Evolutionary conservation across 1,284 basidiomycete genomes (phyloP).

Genomic region (Rhizoctonia solani): DNA sequence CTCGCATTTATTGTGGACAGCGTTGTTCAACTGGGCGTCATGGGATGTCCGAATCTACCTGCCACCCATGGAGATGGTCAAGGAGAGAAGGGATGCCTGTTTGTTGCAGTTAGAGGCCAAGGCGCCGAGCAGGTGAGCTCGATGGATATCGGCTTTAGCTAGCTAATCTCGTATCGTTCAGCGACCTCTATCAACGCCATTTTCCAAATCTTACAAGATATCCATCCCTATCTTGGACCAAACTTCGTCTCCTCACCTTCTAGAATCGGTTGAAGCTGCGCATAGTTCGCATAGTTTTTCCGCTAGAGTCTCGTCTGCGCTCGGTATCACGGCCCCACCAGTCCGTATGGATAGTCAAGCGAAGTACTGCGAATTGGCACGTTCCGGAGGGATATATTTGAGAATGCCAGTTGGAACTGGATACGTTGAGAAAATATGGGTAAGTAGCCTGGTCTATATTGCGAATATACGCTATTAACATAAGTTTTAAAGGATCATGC

Average conservation of each 20-base stretch:
- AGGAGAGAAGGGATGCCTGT: conserved; percentile 74
- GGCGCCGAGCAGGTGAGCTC: conserved; percentile 84
- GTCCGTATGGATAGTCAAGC: conserved; percentile 98
- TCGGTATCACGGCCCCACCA: conserved; percentile 69
- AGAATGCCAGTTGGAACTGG: conserved; percentile 85
- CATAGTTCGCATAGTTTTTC: conserved; percentile 90
- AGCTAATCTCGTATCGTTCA: conserved; percentile 44
- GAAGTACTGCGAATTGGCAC: conserved; percentile 87
- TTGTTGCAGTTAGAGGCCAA: conserved; percentile 80
- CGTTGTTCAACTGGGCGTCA: conserved; percentile 83
- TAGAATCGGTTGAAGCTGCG: conserved; percentile 92
- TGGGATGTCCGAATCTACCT: conserved; percentile 96
- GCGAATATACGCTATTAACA: too few species aligned
- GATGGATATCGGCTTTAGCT: conserved; percentile 31
- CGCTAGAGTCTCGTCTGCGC: conserved; percentile 68
- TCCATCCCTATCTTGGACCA: conserved; percentile 44
- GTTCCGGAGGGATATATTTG: conserved; percentile 66
- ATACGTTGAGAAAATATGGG: conserved; percentile 92
- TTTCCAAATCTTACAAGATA: conserved; percentile 41
- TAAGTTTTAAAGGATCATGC: conserved; percentile 76
- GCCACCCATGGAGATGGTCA: conserved; percentile 59
- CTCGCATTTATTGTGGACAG: conserved; percentile 88
- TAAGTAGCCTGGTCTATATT: too few species aligned
- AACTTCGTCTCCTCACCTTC: conserved; percentile 64
- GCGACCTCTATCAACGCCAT: conserved; percentile 47